Evolutionary conservation across 352 stramenopile species (phyloP), one percentile per base, ranked within the genome.

Genomic region (Pythium aquatile): DNA sequence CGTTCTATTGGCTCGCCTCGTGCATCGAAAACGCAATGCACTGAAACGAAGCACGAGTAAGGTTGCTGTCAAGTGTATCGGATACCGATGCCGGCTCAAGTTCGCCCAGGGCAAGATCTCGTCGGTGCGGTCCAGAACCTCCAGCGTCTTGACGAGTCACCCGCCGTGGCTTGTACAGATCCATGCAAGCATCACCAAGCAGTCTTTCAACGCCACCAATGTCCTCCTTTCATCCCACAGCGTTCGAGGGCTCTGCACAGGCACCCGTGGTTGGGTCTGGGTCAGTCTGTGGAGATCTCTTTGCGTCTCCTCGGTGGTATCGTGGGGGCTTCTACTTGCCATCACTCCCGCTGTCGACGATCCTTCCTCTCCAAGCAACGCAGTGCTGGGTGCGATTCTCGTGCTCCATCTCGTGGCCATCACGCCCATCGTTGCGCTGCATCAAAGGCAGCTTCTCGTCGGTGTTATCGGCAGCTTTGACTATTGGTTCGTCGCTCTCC

Each of bases 401-500:
- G 35, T 28, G 14, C n/a, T 48, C 2, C 28, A 60, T 35, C 0
- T 11, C 2, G 5, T 53, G 11, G n/a, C 40, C 24, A 28, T 29
- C 1, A 6, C 24, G 29, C 39, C 44, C 2, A 26, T 58, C 35
- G 10, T 65, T 32, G 48, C 47, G 16, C 7, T 51, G 10, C 58
- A 58, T n/a, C 44, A 58, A 26, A 17, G 40, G 5, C 59, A 54
- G 39, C 33, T 65, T 16, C 24, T 65, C 3, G 17, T 24, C n/a
- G 49, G 59, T 13, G 14, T 66, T 8, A 3, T 35, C 49, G 44
- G 5, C 24, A 67, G 44, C 8, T 77, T 77, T 32, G 57, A 77
- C 59, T 70, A 73, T 33, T 26, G 65, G 1, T 77, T 75, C 37
- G 20, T 77, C 2, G 65, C 57, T 1, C 7, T 44, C 0, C 71